Percentiles rank a stretch among this genome's conserved stretches.
Conservation (phyloP, 192 early-diverging fungal species). For the Kickxella alabastrina region DNA sequence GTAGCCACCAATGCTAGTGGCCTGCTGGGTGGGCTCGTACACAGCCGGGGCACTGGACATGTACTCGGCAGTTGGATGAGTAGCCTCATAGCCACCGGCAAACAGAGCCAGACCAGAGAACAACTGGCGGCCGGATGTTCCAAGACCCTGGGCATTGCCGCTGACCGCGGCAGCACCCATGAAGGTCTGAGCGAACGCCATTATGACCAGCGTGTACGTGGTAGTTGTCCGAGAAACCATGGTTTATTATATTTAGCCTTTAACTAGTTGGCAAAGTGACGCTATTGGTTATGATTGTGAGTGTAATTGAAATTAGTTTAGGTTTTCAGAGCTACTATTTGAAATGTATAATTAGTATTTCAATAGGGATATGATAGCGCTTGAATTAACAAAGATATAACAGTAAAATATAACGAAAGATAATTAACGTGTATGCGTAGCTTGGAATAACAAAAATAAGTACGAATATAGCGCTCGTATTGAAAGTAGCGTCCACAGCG, state of each 20-base stretch:
- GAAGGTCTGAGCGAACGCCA: conserved; percentile 25
- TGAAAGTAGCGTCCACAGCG: neutral
- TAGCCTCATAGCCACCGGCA: neutral
- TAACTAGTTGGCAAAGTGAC: neutral
- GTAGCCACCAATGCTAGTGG: neutral
- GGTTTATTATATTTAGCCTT: neutral
- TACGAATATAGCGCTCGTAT: too few species aligned
- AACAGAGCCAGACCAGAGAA: conserved; percentile 16
- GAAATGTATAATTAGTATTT: neutral
- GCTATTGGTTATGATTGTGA: neutral
- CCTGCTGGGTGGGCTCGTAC: neutral
- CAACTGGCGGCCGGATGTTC: neutral
- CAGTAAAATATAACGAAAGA: neutral
- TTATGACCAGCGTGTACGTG: conserved; percentile 31
- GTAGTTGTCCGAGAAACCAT: conserved; percentile 35
- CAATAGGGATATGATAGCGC: neutral
- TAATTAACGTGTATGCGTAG: too few species aligned
- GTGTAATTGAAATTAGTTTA: neutral
- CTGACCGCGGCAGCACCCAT: neutral
- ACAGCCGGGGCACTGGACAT: conserved; percentile 7
- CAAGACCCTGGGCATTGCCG: neutral
- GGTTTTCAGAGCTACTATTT: neutral
- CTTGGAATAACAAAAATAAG: too few species aligned
- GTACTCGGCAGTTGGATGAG: neutral
- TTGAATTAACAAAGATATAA: neutral